Evolutionary conservation across 768 basidiomycete species (phyloP).

Genomic region (Kwoniella bestiolae): DNA sequence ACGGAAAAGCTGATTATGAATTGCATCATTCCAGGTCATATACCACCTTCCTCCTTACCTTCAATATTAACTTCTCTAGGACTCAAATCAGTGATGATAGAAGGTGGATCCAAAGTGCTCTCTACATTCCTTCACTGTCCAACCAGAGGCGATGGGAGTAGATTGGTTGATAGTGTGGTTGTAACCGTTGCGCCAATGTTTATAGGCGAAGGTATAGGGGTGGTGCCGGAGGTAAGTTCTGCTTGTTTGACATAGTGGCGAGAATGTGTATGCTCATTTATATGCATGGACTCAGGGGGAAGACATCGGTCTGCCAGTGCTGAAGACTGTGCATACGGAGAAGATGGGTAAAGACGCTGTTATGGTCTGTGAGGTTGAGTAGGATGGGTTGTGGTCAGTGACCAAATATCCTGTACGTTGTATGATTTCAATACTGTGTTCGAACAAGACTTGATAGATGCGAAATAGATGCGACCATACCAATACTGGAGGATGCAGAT

Average conservation of each 20-base stretch:
- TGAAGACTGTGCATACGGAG: conserved; percentile 42
- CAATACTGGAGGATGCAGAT: too few relatives aligned
- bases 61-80: conserved; percentile 63
- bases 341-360: conserved; percentile 54
- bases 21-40: conserved; percentile 34
- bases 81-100: conserved; percentile 84
- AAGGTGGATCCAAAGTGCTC: conserved; percentile 87
- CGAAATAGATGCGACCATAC: too few relatives aligned
- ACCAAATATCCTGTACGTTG: too few relatives aligned
- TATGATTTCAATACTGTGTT: too few relatives aligned
- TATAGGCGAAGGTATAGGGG: too few relatives aligned
- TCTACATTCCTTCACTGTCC: conserved; percentile 66
- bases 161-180: conserved; percentile 71
- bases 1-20: background rate
- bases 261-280: too few relatives aligned
- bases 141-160: conserved; percentile 29
- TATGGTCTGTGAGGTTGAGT: conserved; percentile 43
- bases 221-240: conserved; percentile 29
- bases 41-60: conserved; percentile 60
- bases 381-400: too few relatives aligned
- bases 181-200: conserved; percentile 81
- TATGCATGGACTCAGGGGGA: conserved; percentile 31
- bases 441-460: too few relatives aligned
- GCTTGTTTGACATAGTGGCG: too few relatives aligned
- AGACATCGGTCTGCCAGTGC: conserved; percentile 35